Conservation (phyloP, 2,329 filamentous ascomycete genomes). For the Leptodontidium sp. region DNA sequence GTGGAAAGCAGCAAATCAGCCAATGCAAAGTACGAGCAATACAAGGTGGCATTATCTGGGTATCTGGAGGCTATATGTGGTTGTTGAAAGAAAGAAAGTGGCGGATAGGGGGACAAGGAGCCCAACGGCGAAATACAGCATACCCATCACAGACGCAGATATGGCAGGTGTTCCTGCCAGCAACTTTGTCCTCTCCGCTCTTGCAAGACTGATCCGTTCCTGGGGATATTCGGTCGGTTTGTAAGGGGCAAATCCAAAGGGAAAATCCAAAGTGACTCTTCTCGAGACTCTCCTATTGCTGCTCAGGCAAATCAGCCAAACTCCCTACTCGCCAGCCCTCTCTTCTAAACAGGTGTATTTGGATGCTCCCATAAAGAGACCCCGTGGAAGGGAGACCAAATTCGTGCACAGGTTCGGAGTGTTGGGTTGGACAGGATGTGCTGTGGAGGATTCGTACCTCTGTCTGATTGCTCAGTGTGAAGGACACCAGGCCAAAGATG, state of each 20-base stretch:
- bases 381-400: neutral
- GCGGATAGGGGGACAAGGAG: conserved; percentile 22
- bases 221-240: conserved; percentile 19
- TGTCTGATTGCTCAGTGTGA: conserved; percentile 37
- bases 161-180: conserved; percentile 33
- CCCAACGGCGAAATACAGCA: conserved; percentile 34
- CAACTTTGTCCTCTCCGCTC: conserved; percentile 17
- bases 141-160: conserved; percentile 53
- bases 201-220: conserved; percentile 16
- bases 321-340: conserved; percentile 19
- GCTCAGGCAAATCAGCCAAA: conserved; percentile 38
- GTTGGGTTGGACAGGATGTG: conserved; percentile 24
- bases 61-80: conserved; percentile 3
- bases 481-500: conserved; percentile 10
- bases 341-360: conserved; percentile 9
- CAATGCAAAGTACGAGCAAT: conserved; percentile 20
- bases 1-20: conserved; percentile 30
- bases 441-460: conserved; percentile 33
- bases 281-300: conserved; percentile 37
- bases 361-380: neutral
- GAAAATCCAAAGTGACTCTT: conserved; percentile 29
- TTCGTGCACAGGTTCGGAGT: conserved; percentile 1
- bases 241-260: conserved; percentile 18
- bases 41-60: neutral
- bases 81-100: conserved; percentile 14